phyloP scores from a whole-genome alignment of 768 basidiomycete genomes.

The Lepiota venenata region DNA sequence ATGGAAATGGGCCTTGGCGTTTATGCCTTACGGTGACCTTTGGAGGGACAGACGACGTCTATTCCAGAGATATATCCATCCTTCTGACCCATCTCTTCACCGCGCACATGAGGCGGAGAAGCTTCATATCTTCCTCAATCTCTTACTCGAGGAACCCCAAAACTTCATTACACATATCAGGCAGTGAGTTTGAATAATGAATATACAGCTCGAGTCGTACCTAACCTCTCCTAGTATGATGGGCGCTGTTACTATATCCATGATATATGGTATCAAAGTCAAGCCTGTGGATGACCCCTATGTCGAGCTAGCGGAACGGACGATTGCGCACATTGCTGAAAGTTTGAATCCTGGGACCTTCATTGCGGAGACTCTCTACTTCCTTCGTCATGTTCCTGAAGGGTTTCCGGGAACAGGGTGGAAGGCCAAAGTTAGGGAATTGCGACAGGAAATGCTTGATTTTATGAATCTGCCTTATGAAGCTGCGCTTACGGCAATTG shows the following conservation, averaged over 20 bases:
- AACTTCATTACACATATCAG: no score
- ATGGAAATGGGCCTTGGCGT: background rate
- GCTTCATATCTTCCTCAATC: background rate
- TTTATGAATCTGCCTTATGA: no score
- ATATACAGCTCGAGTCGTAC: no score
- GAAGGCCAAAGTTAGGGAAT: constrained; percentile 27
- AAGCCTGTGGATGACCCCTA: background rate
- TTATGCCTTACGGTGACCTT: background rate
- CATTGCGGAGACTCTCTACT: constrained; percentile 14
- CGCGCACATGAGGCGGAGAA: background rate
- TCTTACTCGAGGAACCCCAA: background rate
- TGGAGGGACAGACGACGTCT: background rate
- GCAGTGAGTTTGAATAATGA: background rate
- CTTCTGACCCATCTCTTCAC: background rate
- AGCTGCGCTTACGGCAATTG: no score
- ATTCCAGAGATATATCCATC: background rate
- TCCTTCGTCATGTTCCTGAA: constrained; percentile 39
- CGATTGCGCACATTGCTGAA: background rate
- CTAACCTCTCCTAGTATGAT: no score
- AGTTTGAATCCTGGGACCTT: constrained; percentile 10
- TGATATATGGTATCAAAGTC: background rate
- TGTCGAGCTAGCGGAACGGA: background rate
- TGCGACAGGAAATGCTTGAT: background rate
- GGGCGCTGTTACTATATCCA: no score
- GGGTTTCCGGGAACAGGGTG: constrained; percentile 48